Conservation (phyloP, 352 stramenopile genomes). For the Plasmopara viticola region DNA sequence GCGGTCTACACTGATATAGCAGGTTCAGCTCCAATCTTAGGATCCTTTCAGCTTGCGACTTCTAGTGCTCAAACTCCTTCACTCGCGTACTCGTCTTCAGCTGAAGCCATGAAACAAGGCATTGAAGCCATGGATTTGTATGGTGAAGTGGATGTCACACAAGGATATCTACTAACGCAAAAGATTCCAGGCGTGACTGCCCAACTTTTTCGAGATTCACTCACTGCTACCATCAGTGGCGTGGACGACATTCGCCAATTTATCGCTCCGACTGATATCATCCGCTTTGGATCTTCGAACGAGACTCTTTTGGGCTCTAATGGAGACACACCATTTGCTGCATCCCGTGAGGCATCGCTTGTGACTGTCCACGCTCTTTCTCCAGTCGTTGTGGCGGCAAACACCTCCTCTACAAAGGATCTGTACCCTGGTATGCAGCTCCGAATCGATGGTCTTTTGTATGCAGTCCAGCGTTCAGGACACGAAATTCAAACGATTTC, state of each 20-base stretch:
- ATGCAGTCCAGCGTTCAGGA: conserved; percentile 83
- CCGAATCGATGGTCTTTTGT: conserved; percentile 84
- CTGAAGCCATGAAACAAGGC: conserved; percentile 54
- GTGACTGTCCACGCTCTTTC: conserved; percentile 41
- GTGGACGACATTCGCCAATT: conserved; percentile 60
- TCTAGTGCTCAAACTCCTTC: conserved; percentile 31
- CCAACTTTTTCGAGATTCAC: conserved; percentile 43
- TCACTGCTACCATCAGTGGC: conserved; percentile 34
- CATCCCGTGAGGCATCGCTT: conserved; percentile 33
- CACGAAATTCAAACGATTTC: conserved; percentile 86
- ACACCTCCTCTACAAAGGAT: conserved; percentile 32
- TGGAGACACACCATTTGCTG: conserved; percentile 52
- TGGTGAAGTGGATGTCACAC: conserved; percentile 61
- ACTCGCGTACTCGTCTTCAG: conserved; percentile 51
- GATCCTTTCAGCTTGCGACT: conserved; percentile 47
- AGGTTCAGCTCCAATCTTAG: conserved; percentile 44
- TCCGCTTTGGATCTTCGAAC: conserved; percentile 48
- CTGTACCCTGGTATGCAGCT: conserved; percentile 83
- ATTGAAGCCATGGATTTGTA: conserved; percentile 76
- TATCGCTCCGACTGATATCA: conserved; percentile 49
- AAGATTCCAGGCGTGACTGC: conserved; percentile 50
- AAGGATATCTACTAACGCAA: conserved; percentile 44
- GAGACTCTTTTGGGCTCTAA: conserved; percentile 49
- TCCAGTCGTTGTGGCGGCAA: conserved; percentile 34
- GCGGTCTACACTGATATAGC: conserved; percentile 47